Evolutionary conservation across 2,329 filamentous ascomycete genomes (phyloP), one percentile per base, ranked within the genome.

Genomic region (Fusarium miscanthi): DNA sequence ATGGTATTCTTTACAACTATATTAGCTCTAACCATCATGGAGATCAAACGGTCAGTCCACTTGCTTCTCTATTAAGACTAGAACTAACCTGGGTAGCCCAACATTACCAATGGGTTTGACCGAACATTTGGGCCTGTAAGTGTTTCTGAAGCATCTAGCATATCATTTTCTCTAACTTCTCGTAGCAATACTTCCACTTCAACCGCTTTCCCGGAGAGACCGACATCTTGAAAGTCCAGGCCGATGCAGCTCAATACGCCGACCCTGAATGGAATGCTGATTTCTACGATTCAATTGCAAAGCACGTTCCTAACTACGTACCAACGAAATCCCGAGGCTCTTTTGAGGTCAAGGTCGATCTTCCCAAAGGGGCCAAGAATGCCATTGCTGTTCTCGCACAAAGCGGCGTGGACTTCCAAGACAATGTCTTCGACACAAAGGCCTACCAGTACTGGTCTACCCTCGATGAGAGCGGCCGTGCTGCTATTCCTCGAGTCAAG

Each of bases 1-100:
- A 91, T 72, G 89, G 89, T 1, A 91, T 91, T 51, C 84, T 91
- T 0, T 91, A 91, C 77, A 90, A 92, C 75, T 92, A 91, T 74
- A 86, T 80, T 78, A 85, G 87, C 10, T 89, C 87, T 0, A 91
- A 91, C 66, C 89, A 91, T 70, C 89, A 91, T 59, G 89, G 90
- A 10, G 87, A 88, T 65, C 87, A 87, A 45, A 89, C 87, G 19
- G 76, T 78, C 35, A 41, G 75, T 53, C 6, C 12, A 14, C 5
- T 4, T 2, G 5, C 9, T 33, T 2, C 5, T 27, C 1, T 16
- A 7, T 2, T 2, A 25, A 42, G 38, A 45, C 9, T 16, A 23
- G 7, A 45, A 23, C 68, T 76, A 43, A 77, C 21, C 19, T 13
- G 4, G 8, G 8, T 14, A 78, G 76, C 89, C 90, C 10, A 90